Base-by-base conservation (phyloP, 305 asterid genomes). In the Fraxinus xanthoxyloides region DNA sequence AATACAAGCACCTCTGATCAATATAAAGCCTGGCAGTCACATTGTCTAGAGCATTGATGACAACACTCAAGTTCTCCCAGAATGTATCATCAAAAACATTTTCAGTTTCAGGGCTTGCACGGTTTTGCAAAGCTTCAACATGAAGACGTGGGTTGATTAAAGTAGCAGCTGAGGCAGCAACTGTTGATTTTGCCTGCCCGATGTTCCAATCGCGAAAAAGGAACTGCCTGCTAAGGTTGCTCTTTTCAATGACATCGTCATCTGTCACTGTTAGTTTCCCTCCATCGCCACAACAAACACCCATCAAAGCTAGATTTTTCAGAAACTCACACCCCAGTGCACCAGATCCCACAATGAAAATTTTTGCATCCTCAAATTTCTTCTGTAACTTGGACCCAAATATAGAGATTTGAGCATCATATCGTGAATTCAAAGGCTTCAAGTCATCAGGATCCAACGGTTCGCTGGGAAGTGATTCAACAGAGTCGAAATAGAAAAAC, bases 221-320 rank as follows among this genome's bases (percentile, higher is more conserved):
- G 80, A 87, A 87, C 51, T 87, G 90, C 31, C 88, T 79, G 80
- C 85, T 87, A 30, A 87, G 90, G 61, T 87, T 87, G 75, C 88
- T 87, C 80, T 87, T 85, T 78, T 87, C 90, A 36, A 87, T 85
- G 75, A 87, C 90, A 87, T 87, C 90, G 78, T 87, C 90, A 35
- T 87, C 90, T 9, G 90, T 87, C 48, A 87, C 80, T 21, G 88
- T 87, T 76, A 87, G 81, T 76, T 81, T 87, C 21, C 90, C 90
- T 81, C 61, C 74, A 17, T 75, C 80, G 12, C 88, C 88, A 61
- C 88, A 87, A 51, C 74, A 83, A 67, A 87, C 88, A 32, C 90
- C 90, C 90, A 87, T 87, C 72, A 87, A 63, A 59, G 90, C 90
- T 76, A 87, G 40, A 83, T 87, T 87, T 77, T 87, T 87, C 79